Conservation (phyloP, 768 basidiomycete species). For the Naganishia vaughanmartiniae region DNA sequence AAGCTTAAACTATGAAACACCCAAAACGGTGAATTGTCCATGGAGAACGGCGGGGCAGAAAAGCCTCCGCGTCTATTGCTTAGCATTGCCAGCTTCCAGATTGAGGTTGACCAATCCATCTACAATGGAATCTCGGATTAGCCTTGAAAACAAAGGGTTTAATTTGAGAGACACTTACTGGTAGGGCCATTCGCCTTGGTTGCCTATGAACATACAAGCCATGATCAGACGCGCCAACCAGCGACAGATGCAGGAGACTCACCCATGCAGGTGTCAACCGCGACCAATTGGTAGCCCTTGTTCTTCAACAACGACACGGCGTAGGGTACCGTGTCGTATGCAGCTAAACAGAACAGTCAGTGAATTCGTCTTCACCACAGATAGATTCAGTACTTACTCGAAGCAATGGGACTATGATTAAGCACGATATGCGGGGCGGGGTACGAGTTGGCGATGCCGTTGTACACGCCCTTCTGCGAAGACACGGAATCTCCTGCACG, state of each 20-base stretch:
- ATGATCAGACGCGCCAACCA: background rate
- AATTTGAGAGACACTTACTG: constrained; percentile 31
- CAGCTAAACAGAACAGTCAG: constrained; percentile 22
- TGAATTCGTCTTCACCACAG: background rate
- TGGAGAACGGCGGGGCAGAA: too few species aligned
- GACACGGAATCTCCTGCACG: constrained; percentile 29
- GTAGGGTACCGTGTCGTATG: constrained; percentile 39
- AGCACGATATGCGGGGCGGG: constrained; percentile 28
- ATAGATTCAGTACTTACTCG: background rate
- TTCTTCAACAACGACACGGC: constrained; percentile 36
- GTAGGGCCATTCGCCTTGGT: constrained; percentile 49
- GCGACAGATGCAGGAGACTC: background rate
- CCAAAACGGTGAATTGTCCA: constrained; percentile 5
- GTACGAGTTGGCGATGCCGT: constrained; percentile 37
- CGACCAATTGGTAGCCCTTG: constrained; percentile 47
- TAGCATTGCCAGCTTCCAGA: constrained; percentile 17
- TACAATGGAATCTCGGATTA: background rate
- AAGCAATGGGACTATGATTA: background rate
- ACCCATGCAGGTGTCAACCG: constrained; percentile 50
- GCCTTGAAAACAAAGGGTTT: background rate
- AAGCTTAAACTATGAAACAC: too few species aligned
- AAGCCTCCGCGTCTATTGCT: background rate
- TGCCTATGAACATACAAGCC: constrained; percentile 14
- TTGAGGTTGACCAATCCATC: constrained; percentile 10
- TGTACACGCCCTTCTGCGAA: constrained; percentile 36